phyloP scores from a whole-genome alignment of 2,329 filamentous ascomycete species.

The Cryphonectria japonica region DNA sequence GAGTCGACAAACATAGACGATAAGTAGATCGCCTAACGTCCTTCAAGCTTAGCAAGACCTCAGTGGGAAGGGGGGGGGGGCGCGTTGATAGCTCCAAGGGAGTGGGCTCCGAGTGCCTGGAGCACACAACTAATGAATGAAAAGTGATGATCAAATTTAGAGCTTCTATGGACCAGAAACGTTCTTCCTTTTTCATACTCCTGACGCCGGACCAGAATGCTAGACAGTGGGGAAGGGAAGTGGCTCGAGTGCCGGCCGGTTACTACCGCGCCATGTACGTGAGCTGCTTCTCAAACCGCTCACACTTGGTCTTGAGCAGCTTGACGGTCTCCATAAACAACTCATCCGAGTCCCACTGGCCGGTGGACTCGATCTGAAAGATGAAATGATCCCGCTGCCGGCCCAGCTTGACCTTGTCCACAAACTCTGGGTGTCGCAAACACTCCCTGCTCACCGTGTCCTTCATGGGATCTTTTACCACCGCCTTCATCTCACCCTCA shows the following conservation, averaged over 20 bases:
- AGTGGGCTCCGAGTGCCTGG: not conserved
- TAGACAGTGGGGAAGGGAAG: conserved; percentile 19
- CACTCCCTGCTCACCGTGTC: conserved; percentile 96
- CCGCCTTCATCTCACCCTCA: conserved; percentile 82
- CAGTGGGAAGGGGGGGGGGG: too few relatives aligned
- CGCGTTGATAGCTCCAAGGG: not conserved
- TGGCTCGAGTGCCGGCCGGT: conserved; percentile 8
- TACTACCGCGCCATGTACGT: conserved; percentile 62
- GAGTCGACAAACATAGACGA: not conserved
- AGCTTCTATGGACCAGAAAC: conserved; percentile 18
- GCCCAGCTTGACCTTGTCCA: conserved; percentile 93
- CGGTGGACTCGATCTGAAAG: conserved; percentile 91
- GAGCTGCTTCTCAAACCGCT: conserved; percentile 72
- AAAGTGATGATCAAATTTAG: conserved; percentile 24
- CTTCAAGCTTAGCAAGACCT: not conserved
- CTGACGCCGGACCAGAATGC: conserved; percentile 29
- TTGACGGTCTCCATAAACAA: conserved; percentile 90
- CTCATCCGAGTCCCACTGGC: conserved; percentile 92
- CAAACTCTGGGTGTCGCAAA: conserved; percentile 88
- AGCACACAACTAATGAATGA: conserved; percentile 7
- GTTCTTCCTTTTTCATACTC: conserved; percentile 27
- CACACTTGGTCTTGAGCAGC: conserved; percentile 83
- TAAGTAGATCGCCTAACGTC: not conserved
- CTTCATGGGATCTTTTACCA: conserved; percentile 85
- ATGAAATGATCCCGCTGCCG: conserved; percentile 95